These are phyloP conservation scores for Coemansia sp. DNA, from an alignment of 192 early-diverging fungal genomes.

Conservation along the genomic window DNA sequence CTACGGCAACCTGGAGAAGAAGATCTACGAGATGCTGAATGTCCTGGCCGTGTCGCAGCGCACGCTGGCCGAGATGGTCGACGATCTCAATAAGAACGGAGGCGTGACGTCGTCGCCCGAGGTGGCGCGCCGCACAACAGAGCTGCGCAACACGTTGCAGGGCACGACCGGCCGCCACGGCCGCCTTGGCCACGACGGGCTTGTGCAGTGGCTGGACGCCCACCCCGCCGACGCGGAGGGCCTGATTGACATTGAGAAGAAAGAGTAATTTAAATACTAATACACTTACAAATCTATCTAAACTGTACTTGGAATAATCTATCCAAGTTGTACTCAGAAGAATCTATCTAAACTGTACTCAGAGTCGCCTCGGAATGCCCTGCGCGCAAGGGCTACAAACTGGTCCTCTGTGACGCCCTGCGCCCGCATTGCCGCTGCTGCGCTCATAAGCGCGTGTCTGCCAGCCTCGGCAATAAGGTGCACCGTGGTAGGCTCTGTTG, in stretches of 20 bases:
- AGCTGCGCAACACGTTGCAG: slow-evolving; percentile 45
- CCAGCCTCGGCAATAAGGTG: slow-evolving; percentile 10
- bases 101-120: slow-evolving; percentile 24
- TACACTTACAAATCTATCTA: too few species aligned
- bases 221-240: slow-evolving; percentile 30
- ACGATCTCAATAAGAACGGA: slow-evolving; percentile 25
- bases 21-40: slow-evolving; percentile 23
- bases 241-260: neutral
- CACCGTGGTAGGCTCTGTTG: neutral
- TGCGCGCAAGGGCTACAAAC: slow-evolving; percentile 27
- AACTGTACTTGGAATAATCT: neutral
- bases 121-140: slow-evolving; percentile 22
- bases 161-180: slow-evolving; percentile 52
- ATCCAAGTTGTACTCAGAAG: neutral
- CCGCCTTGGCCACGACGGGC: slow-evolving; percentile 69
- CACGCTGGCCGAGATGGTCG: slow-evolving; percentile 40
- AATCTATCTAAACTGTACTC: neutral
- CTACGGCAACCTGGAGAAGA: slow-evolving; percentile 40
- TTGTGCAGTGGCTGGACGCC: slow-evolving; percentile 53
- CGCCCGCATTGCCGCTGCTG: slow-evolving; percentile 28
- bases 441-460: slow-evolving; percentile 23
- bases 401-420: slow-evolving; percentile 22
- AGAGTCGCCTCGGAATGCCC: neutral
- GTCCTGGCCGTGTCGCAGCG: slow-evolving; percentile 26
- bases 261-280: neutral